These are phyloP conservation scores for Debaryomyces fabryi DNA, from an alignment of 1,139 yeast species.

Conservation along the genomic window DNA sequence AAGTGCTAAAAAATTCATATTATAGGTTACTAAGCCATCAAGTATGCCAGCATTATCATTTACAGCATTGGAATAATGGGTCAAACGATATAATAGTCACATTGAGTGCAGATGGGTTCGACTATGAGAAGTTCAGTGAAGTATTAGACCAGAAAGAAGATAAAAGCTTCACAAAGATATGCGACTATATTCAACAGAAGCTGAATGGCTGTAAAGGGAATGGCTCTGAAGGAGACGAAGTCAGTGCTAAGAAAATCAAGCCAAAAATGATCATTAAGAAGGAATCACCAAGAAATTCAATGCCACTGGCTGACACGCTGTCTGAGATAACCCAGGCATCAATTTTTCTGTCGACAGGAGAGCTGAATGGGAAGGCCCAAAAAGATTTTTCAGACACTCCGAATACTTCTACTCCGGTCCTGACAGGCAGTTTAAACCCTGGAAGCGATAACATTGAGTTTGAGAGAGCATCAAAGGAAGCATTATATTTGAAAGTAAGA, in stretches of 20 bases:
- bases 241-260: slow-evolving; percentile 9
- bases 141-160: slow-evolving; percentile 9
- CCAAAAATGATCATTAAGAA: slow-evolving; percentile 25
- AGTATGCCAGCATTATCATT: slow-evolving; percentile 64
- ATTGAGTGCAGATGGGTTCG: slow-evolving; percentile 6
- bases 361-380: not conserved
- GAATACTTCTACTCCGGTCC: slow-evolving; percentile 3
- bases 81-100: slow-evolving; percentile 32
- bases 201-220: not conserved
- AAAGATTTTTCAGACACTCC: slow-evolving; percentile 1
- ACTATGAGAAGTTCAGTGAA: slow-evolving; percentile 11
- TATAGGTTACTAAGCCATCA: slow-evolving; percentile 68
- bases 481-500: slow-evolving; percentile 45
- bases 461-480: slow-evolving; percentile 37
- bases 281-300: slow-evolving; percentile 9
- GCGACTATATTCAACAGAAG: slow-evolving; percentile 1
- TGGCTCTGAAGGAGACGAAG: not conserved
- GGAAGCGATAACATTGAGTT: slow-evolving; percentile 19
- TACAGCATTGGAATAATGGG: slow-evolving; percentile 37
- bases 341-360: not conserved
- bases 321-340: not conserved
- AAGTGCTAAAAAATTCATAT: slow-evolving; percentile 62
- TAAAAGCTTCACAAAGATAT: slow-evolving; percentile 2
- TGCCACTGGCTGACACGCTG: not conserved
- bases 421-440: slow-evolving; percentile 2